Evolutionary conservation across 2,329 filamentous ascomycete genomes (phyloP).

Genomic region (Paramyrothecium roridum): DNA sequence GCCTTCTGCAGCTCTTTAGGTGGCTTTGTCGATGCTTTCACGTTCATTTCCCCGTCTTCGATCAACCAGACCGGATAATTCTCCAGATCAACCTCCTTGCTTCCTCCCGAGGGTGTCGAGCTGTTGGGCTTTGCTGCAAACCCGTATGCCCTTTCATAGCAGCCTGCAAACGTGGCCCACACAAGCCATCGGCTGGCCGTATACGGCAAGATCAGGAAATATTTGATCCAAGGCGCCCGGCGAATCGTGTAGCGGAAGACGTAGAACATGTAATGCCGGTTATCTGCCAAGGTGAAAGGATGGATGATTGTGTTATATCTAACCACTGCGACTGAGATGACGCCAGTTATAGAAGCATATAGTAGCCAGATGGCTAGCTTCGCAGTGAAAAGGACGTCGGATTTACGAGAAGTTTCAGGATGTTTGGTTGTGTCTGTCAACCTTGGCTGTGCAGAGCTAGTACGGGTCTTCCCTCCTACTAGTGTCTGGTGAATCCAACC

Average conservation of each 20-base stretch:
- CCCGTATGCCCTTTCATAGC: constrained; percentile 3
- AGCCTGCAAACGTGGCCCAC: constrained; percentile 59
- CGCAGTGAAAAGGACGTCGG: not conserved
- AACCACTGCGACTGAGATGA: constrained; percentile 47
- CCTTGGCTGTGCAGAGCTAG: not conserved
- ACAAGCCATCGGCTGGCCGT: constrained; percentile 65
- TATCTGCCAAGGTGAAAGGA: constrained; percentile 93
- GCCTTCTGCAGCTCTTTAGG: too few relatives aligned
- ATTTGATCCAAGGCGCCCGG: constrained; percentile 60
- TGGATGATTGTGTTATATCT: constrained; percentile 90
- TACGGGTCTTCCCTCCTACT: not conserved
- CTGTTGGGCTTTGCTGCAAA: not conserved
- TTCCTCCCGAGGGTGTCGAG: too few relatives aligned
- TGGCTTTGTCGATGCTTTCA: not conserved
- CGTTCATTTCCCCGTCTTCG: not conserved
- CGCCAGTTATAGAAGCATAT: constrained; percentile 30
- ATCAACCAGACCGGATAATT: not conserved
- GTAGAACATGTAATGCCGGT: constrained; percentile 97
- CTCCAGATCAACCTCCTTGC: not conserved
- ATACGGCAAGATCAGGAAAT: constrained; percentile 68
- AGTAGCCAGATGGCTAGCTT: constrained; percentile 28
- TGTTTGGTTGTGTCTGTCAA: not conserved
- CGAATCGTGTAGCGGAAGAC: constrained; percentile 82
- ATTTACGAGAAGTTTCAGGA: not conserved
- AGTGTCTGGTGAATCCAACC: constrained; percentile 8